Evolutionary conservation across 345 rosid genomes (phyloP).

Genomic region (Arabidopsis suecica): DNA sequence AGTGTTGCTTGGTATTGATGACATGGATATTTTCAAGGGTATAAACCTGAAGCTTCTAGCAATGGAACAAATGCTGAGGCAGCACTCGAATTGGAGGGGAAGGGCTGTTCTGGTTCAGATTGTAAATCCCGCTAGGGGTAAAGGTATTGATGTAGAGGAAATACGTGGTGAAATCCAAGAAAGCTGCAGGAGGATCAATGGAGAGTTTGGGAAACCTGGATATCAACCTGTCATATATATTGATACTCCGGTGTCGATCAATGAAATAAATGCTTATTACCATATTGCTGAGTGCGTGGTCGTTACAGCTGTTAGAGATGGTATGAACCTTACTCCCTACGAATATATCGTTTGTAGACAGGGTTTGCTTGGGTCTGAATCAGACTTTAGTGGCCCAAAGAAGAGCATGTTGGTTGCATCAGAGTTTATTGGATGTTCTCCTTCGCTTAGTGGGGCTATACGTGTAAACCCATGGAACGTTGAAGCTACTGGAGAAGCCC

Average conservation of each 20-base stretch:
- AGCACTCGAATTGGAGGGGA: conserved; percentile 49
- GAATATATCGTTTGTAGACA: conserved; percentile 50
- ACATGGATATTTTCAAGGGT: conserved; percentile 51
- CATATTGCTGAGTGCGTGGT: conserved; percentile 50
- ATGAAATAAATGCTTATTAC: conserved; percentile 46
- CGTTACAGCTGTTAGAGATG: conserved; percentile 52
- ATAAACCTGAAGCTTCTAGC: conserved; percentile 49
- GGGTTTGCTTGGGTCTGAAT: conserved; percentile 48
- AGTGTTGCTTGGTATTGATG: conserved; percentile 49
- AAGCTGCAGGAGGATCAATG: conserved; percentile 49
- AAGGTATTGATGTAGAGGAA: conserved; percentile 41
- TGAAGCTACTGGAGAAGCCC: conserved; percentile 49
- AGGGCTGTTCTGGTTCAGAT: conserved; percentile 50
- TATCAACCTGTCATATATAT: conserved; percentile 47
- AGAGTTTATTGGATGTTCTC: conserved; percentile 52
- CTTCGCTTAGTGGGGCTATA: conserved; percentile 52
- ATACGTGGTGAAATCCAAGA: conserved; percentile 44
- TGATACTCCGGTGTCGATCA: conserved; percentile 44
- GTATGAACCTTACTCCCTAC: conserved; percentile 53
- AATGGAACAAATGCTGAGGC: conserved; percentile 51
- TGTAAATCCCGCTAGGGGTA: conserved; percentile 51
- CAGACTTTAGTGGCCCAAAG: conserved; percentile 48
- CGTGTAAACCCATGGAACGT: conserved; percentile 54
- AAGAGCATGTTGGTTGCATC: conserved; percentile 53
- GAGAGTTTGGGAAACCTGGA: conserved; percentile 47